phyloP scores from a whole-genome alignment of 495 filamentous ascomycete species.

The Aspergillus asperescens region DNA sequence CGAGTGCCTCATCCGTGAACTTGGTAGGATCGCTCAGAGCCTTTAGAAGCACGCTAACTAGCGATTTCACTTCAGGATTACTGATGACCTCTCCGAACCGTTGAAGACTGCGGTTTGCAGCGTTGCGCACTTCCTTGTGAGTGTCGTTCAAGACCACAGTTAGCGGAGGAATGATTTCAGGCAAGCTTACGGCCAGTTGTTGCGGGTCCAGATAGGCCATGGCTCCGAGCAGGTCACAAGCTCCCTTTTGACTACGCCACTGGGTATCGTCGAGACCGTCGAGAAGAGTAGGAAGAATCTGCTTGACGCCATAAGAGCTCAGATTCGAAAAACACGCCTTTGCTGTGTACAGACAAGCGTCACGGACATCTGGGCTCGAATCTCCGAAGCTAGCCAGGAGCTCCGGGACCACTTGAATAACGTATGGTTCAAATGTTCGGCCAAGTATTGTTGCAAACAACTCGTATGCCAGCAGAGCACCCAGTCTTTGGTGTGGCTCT shows the following conservation, averaged over 20 bases:
- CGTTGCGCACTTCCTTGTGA: conserved; percentile 89
- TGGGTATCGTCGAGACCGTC: conserved; percentile 91
- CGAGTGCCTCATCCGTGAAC: conserved; percentile 91
- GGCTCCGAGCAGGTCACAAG: conserved; percentile 89
- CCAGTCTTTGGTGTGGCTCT: conserved; percentile 80
- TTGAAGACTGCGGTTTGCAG: conserved; percentile 92
- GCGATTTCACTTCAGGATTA: conserved; percentile 90
- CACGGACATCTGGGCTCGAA: conserved; percentile 77
- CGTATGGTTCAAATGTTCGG: conserved; percentile 88
- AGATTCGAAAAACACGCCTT: conserved; percentile 91
- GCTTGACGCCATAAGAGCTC: conserved; percentile 92
- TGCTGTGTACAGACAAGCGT: conserved; percentile 84
- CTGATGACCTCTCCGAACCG: conserved; percentile 97
- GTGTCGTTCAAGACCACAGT: conserved; percentile 93
- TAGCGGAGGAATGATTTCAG: conserved; percentile 92
- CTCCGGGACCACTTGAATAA: conserved; percentile 91
- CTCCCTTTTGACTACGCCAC: conserved; percentile 97
- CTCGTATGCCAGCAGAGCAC: conserved; percentile 85
- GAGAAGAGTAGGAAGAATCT: conserved; percentile 84
- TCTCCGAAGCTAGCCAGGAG: conserved; percentile 87
- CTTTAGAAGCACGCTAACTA: conserved; percentile 88
- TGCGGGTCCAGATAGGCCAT: conserved; percentile 98
- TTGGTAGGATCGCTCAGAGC: conserved; percentile 96
- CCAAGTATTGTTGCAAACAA: conserved; percentile 80
- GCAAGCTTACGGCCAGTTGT: conserved; percentile 84